phyloP scores from a whole-genome alignment of 805 yeast genomes.

The Naumovozyma dairenensis region DNA sequence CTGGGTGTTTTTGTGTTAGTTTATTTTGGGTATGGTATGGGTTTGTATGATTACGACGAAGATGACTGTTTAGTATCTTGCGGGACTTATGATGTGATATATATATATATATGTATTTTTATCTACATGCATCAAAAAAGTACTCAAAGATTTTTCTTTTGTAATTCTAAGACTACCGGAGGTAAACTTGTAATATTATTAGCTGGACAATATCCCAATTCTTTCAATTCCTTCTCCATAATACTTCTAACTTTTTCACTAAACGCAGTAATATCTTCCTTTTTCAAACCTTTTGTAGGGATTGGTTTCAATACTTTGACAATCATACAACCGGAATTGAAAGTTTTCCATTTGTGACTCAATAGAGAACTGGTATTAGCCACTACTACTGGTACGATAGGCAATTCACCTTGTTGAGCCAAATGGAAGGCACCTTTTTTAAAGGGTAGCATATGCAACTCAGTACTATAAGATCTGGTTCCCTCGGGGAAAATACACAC shows the following conservation, averaged over 20 bases:
- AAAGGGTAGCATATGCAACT: constrained; percentile 69
- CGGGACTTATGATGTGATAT: too few species aligned
- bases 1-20: too few species aligned
- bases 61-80: too few species aligned
- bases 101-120: too few species aligned
- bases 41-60: too few species aligned
- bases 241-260: constrained; percentile 43
- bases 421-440: constrained; percentile 97
- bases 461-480: constrained; percentile 71
- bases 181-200: constrained; percentile 25
- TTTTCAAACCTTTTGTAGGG: constrained; percentile 55
- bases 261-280: constrained; percentile 60
- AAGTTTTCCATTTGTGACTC: constrained; percentile 49
- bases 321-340: constrained; percentile 66
- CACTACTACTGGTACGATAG: constrained; percentile 80
- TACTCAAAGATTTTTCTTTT: neutral
- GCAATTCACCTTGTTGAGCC: constrained; percentile 86
- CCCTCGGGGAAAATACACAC: constrained; percentile 96
- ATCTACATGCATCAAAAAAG: too few species aligned
- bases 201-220: constrained; percentile 33
- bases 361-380: constrained; percentile 74
- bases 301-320: constrained; percentile 79
- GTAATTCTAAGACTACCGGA: constrained; percentile 7
- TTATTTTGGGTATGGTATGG: too few species aligned
- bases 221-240: constrained; percentile 40